A percentile compares a stretch with the other conserved stretches of the same genome.
phyloP scores from a whole-genome alignment of 2,329 filamentous ascomycete species.

The Epichloe aotearoae region DNA sequence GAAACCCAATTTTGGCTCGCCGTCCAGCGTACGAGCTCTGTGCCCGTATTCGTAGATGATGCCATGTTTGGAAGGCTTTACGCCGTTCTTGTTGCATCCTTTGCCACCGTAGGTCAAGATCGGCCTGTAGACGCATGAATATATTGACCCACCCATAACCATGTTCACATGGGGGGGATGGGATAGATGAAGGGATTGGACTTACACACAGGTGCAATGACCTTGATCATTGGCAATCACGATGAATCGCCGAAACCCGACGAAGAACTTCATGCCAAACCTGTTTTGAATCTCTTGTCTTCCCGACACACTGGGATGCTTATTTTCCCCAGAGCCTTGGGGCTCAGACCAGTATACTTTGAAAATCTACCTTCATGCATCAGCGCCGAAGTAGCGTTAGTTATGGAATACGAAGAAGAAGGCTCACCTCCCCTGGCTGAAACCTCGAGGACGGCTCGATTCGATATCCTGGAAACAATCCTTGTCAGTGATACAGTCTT shows the following conservation, averaged over 20 bases:
- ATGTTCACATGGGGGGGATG: background rate
- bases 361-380: conserved; percentile 29
- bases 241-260: conserved; percentile 41
- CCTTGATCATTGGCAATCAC: conserved; percentile 38
- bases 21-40: conserved; percentile 19
- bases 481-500: background rate
- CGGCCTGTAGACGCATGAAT: conserved; percentile 24
- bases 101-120: conserved; percentile 42
- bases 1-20: conserved; percentile 37
- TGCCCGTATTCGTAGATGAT: conserved; percentile 30
- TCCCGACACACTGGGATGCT: conserved; percentile 19
- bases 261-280: conserved; percentile 28
- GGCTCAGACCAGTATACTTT: conserved; percentile 44
- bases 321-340: conserved; percentile 22
- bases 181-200: background rate
- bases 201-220: conserved; percentile 43
- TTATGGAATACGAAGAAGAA: background rate
- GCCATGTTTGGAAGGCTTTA: conserved; percentile 39
- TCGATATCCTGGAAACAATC: conserved; percentile 21
- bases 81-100: conserved; percentile 39
- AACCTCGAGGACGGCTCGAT: conserved; percentile 27
- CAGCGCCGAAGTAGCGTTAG: conserved; percentile 1
- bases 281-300: conserved; percentile 21
- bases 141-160: too few species aligned
- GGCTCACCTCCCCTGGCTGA: conserved; percentile 26